Base-by-base conservation (phyloP, 805 yeast species). In the Metschnikowia similis region DNA sequence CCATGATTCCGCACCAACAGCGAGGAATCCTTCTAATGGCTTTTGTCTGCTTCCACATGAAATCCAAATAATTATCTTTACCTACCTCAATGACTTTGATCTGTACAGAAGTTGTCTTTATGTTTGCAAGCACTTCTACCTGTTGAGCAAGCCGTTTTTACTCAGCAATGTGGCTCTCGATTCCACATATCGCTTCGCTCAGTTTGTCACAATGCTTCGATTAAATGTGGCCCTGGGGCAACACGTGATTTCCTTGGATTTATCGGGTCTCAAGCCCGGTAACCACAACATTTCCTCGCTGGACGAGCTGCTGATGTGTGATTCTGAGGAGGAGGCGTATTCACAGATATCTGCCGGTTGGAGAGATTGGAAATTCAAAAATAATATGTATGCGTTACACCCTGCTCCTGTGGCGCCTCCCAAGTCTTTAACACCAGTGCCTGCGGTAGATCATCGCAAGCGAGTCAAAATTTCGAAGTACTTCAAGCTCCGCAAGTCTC, bases 331-430 rank as follows among this genome's bases (percentile, higher is more conserved):
- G 32, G 46, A 35, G 34, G 21, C 35, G 11, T n/a, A 48, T 4
- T 36, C 49, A 6, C 50, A 41, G 34, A 50, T 83, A 1, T 66
- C 79, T 45, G 96, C 96, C 0, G 85, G 92, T 8, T 89, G 97
- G 97, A 76, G 96, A 62, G 96, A 89, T 64, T 89, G 96, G 96
- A 85, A 88, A 60, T 84, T 77, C 59, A 77, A 88, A 53, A 79
- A 78, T 46, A 90, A 85, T 65, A 64, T 87, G 34, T 85, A 84
- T 60, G 61, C 73, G 1, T 52, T 67, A 37, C 65, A 59, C 47
- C 55, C 62, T 3, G 58, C 64, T 1, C 54, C 65, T 1, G 43
- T 44, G 5, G 53, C 53, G 10, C 49, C 58, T 34, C 50, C 60
- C 7, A 61, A 53, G 47, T 45, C 52, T 10, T 37, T 45, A 8